These are phyloP conservation scores for Gnomoniopsis smithogilvyi DNA, from an alignment of 2,329 filamentous ascomycete species.

Conservation along the genomic window DNA sequence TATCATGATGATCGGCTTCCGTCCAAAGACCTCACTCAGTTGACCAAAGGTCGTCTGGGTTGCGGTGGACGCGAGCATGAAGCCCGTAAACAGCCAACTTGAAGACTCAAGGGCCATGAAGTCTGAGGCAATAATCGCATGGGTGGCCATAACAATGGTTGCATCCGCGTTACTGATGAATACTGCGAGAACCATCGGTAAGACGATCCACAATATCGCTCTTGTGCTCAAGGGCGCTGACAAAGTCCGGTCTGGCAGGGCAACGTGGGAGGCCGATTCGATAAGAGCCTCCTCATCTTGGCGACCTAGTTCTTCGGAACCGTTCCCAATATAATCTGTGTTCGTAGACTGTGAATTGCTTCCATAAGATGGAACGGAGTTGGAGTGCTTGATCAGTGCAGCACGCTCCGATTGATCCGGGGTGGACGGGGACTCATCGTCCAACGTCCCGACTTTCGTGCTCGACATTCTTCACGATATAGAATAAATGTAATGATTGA, in stretches of 20 bases:
- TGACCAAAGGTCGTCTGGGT: slow-evolving; percentile 55
- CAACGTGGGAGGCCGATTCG: not conserved
- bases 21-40: slow-evolving; percentile 55
- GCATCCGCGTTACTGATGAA: slow-evolving; percentile 65
- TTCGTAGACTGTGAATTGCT: not conserved
- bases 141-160: slow-evolving; percentile 64
- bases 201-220: slow-evolving; percentile 22
- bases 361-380: not conserved
- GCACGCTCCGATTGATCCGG: slow-evolving; percentile 6
- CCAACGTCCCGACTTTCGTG: not conserved
- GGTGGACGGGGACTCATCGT: not conserved
- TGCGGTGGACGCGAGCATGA: slow-evolving; percentile 47
- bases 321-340: not conserved
- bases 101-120: slow-evolving; percentile 55
- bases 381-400: slow-evolving; percentile 2
- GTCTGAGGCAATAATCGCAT: slow-evolving; percentile 58
- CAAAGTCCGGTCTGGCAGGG: not conserved
- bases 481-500: too few relatives aligned
- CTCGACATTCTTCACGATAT: too few relatives aligned
- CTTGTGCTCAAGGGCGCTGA: not conserved
- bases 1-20: slow-evolving; percentile 45
- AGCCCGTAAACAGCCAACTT: slow-evolving; percentile 55
- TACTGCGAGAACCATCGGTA: slow-evolving; percentile 41
- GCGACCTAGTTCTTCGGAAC: not conserved
- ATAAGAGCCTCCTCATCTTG: slow-evolving; percentile 14